Percentiles rank a stretch among this genome's conserved stretches.
These are phyloP conservation scores for Lithocarpus polystachyus DNA, from an alignment of 306 rosid genomes.

Conservation along the genomic window DNA sequence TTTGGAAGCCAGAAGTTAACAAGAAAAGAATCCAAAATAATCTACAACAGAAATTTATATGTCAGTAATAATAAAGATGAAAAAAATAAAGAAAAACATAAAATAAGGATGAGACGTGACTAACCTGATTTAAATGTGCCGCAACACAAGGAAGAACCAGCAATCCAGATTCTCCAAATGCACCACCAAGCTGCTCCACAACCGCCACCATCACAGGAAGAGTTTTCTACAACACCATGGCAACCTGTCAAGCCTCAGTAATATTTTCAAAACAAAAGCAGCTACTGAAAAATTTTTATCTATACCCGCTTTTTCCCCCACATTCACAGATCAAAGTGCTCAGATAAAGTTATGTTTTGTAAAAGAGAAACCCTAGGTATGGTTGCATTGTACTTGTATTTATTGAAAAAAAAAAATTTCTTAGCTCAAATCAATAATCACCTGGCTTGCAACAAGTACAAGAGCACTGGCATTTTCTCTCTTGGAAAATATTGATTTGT, in stretches of 20 bases:
- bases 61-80: constrained; percentile 25
- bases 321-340: not conserved
- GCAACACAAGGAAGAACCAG: constrained; percentile 95
- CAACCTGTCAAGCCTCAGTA: constrained; percentile 3
- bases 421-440: constrained; percentile 17
- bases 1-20: constrained; percentile 55
- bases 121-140: constrained; percentile 90
- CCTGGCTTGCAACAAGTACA: constrained; percentile 84
- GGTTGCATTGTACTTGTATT: not conserved
- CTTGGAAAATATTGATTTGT: constrained; percentile 53
- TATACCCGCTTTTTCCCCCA: not conserved
- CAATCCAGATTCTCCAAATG: constrained; percentile 83
- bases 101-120: not conserved
- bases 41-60: constrained; percentile 33
- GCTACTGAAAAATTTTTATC: not conserved
- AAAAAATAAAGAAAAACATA: not conserved
- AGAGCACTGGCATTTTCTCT: constrained; percentile 64
- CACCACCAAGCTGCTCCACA: constrained; percentile 77
- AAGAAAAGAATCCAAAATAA: constrained; percentile 63
- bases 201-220: constrained; percentile 96
- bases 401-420: not conserved
- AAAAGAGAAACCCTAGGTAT: not conserved
- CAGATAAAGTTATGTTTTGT: not conserved
- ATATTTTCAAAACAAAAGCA: not conserved
- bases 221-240: constrained; percentile 62